A percentile compares a stretch with the other conserved stretches of the same genome.
These are phyloP conservation scores for Excoecaria agallocha DNA, from an alignment of 345 rosid species.

Conservation along the genomic window DNA sequence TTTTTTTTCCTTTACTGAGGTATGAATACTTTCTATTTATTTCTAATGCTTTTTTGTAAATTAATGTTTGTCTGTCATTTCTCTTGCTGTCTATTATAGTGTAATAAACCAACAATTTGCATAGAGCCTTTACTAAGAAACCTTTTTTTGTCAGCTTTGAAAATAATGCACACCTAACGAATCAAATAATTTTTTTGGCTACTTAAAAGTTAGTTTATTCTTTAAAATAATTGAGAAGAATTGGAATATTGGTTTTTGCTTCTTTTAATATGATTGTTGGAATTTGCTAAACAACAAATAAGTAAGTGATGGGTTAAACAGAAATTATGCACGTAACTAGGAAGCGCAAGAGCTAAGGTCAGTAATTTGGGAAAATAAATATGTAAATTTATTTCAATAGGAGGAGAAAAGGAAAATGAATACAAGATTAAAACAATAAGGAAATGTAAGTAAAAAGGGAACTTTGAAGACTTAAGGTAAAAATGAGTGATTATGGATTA, in stretches of 20 bases:
- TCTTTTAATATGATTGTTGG: background rate
- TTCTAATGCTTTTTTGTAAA: background rate
- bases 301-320: too few relatives aligned
- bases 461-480: too few relatives aligned
- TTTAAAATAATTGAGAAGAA: too few relatives aligned
- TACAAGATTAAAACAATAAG: too few relatives aligned
- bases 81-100: background rate
- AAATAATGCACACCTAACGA: background rate
- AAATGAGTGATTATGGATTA: too few relatives aligned
- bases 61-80: background rate
- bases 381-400: too few relatives aligned
- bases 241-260: background rate
- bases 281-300: background rate
- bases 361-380: too few relatives aligned
- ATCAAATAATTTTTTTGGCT: background rate
- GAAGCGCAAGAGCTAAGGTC: too few relatives aligned
- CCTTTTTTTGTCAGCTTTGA: background rate
- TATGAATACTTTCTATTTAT: background rate
- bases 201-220: background rate
- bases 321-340: too few relatives aligned
- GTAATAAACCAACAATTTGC: background rate
- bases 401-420: too few relatives aligned
- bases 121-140: background rate
- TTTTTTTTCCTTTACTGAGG: background rate
- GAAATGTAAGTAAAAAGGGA: too few relatives aligned